Evolutionary conservation across 306 rosid genomes (phyloP), one percentile per base, ranked within the genome.

Genomic region (Acacia melanoxylon): DNA sequence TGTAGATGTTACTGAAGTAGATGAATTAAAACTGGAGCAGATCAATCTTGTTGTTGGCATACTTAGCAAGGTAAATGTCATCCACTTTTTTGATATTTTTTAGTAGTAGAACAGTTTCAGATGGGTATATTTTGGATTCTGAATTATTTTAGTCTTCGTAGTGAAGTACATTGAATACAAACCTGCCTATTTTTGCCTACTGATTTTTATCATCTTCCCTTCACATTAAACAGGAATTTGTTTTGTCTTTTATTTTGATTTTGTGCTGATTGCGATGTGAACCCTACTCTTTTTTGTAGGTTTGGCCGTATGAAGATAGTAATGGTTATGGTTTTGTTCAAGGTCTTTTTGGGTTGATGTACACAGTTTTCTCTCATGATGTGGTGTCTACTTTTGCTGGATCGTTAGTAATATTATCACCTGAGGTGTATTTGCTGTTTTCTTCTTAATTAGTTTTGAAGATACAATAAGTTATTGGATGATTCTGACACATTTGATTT

Each of bases 251-350:
- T 75, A 72, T 69, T 80, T 85, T 67, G 66, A 31, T 58, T 25
- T 58, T 10, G 72, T 44, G 46, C 17, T 54, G 37, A 13, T 13
- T 44, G 37, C 35, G 24, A 70, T 29, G 24, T 24, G 56, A 10
- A 44, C 31, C 56, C 75, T 70, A 3, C 13, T 24, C 9, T 13
- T 13, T 69, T n/a, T 14, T 71, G 7, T 76, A 95, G 99, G 95
- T 95, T 84, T 95, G 99, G 99, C 94, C 99, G 10, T 95, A 93
- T 71, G 99, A 95, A 86, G 92, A 93, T 85, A 88, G 86, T 41
- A 87, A 89, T 41, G 91, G 88, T 81, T 89, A 86, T 82, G 99
- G 98, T 72, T 95, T 93, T 92, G 95, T 95, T 84, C 99, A 93
- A 91, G 97, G 94, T 69, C 94, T 95, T 69, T 95, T 95, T 80